A percentile compares a stretch with the other conserved stretches of the same genome.
phyloP scores from a whole-genome alignment of 805 yeast genomes.

The Metschnikowia kunwiensis region DNA sequence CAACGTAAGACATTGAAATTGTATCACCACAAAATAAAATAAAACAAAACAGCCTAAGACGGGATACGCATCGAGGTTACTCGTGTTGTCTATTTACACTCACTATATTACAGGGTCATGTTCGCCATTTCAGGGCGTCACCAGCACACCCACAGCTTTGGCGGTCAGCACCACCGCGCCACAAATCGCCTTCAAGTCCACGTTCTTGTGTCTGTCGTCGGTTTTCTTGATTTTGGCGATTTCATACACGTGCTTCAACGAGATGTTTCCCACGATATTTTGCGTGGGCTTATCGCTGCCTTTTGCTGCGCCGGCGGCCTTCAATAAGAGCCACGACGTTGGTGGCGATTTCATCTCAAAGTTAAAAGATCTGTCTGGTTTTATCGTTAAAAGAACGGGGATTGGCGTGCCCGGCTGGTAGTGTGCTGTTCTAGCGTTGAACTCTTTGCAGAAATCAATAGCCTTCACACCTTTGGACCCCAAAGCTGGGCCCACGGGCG shows the following conservation, averaged over 20 bases:
- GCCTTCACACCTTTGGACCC: constrained; percentile 99
- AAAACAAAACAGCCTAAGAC: background rate
- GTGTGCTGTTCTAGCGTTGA: constrained; percentile 93
- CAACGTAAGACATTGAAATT: background rate
- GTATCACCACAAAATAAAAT: background rate
- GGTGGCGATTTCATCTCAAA: constrained; percentile 91
- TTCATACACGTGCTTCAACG: constrained; percentile 89
- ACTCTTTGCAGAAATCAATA: constrained; percentile 96
- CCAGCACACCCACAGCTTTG: constrained; percentile 81
- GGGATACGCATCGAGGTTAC: too few species aligned
- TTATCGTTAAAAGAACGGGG: constrained; percentile 79
- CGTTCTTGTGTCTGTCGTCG: constrained; percentile 71
- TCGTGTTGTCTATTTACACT: constrained; percentile 14
- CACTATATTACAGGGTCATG: constrained; percentile 7
- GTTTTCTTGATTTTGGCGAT: constrained; percentile 90
- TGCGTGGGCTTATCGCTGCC: constrained; percentile 70
- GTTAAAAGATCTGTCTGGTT: constrained; percentile 86
- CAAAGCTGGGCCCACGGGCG: constrained; percentile 98
- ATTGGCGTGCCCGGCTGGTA: constrained; percentile 84
- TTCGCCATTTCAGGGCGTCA: constrained; percentile 50
- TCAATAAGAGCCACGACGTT: constrained; percentile 77
- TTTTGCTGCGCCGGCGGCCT: constrained; percentile 76
- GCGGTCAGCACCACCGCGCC: constrained; percentile 87
- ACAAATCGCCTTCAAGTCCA: constrained; percentile 71
- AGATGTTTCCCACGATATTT: constrained; percentile 56